Conservation (phyloP, 2,329 filamentous ascomycete species). For the Celoporthe dispersa region DNA sequence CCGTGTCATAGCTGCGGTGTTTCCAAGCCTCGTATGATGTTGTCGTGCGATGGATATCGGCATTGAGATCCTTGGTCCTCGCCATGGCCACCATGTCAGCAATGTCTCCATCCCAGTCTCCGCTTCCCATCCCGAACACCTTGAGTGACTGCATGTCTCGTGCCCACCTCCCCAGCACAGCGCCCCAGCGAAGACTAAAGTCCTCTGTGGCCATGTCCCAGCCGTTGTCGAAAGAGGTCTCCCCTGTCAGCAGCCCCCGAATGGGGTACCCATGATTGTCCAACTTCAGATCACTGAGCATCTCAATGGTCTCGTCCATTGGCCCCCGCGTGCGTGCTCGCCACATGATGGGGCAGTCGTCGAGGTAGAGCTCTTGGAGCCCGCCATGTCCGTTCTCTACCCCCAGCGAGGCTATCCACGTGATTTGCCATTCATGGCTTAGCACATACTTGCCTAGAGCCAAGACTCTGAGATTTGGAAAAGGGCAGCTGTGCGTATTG, state of each 20-base stretch:
- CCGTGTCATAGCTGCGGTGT: neutral
- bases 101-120: slow-evolving; percentile 12
- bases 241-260: slow-evolving; percentile 3
- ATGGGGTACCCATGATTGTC: slow-evolving; percentile 13
- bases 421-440: slow-evolving; percentile 49
- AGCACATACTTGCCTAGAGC: slow-evolving; percentile 48
- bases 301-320: neutral
- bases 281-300: neutral
- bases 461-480: slow-evolving; percentile 46
- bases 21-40: neutral
- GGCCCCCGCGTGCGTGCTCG: neutral
- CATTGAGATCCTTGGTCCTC: slow-evolving; percentile 1
- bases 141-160: slow-evolving; percentile 14
- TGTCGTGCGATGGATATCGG: neutral
- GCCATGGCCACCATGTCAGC: neutral
- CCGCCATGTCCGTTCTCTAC: slow-evolving; percentile 35
- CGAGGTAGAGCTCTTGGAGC: slow-evolving; percentile 47
- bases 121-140: slow-evolving; percentile 20
- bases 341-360: slow-evolving; percentile 46
- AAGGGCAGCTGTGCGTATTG: slow-evolving; percentile 25
- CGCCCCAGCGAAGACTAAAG: slow-evolving; percentile 16
- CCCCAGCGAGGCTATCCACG: slow-evolving; percentile 48
- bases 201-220: neutral
- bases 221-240: neutral
- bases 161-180: slow-evolving; percentile 7